These are phyloP conservation scores for Solanum tarijense DNA, from an alignment of 257 asterid genomes.

Conservation along the genomic window DNA sequence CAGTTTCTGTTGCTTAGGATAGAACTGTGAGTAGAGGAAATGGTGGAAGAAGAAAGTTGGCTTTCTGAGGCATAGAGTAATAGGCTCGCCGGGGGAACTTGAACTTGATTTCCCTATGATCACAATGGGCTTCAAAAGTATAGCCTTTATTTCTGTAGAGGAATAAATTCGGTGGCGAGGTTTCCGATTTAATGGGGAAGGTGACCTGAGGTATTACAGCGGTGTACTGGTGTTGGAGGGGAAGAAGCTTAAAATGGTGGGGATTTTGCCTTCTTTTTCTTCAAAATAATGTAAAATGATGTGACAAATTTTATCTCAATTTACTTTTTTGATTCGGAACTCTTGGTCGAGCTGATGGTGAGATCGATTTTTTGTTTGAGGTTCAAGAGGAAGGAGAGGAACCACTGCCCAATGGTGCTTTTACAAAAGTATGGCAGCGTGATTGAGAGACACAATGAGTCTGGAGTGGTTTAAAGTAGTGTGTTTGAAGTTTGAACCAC, in stretches of 20 bases:
- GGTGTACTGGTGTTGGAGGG: background rate
- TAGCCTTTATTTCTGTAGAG: background rate
- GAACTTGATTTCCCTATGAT: background rate
- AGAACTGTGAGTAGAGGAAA: background rate
- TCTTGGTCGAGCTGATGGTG: background rate
- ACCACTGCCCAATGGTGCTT: background rate
- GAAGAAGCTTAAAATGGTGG: background rate
- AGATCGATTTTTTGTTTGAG: background rate
- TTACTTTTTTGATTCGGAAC: too few relatives aligned
- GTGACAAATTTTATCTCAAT: background rate
- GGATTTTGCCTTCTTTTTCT: background rate
- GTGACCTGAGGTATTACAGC: background rate
- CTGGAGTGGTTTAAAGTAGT: background rate
- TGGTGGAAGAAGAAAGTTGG: background rate
- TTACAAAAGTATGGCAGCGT: background rate
- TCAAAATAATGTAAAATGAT: background rate
- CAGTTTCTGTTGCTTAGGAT: background rate
- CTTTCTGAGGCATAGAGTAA: background rate
- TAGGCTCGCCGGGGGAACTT: background rate
- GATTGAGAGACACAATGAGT: background rate
- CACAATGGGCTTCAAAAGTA: background rate
- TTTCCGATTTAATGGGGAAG: background rate
- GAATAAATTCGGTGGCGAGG: background rate
- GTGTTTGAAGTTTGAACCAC: background rate
- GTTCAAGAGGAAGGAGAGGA: background rate